Evolutionary conservation across 768 basidiomycete species (phyloP).

Genomic region (Crepidotus variabilis): DNA sequence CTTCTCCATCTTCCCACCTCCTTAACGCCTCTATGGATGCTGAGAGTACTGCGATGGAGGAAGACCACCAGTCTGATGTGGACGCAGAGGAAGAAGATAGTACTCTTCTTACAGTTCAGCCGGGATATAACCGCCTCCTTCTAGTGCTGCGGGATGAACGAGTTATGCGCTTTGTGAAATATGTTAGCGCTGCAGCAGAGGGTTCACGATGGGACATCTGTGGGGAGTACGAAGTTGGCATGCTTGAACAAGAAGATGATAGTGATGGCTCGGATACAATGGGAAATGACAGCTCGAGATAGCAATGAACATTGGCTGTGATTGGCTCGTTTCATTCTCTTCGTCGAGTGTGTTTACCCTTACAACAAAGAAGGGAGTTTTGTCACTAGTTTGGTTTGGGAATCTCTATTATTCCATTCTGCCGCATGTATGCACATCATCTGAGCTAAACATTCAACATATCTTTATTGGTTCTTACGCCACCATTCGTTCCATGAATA

Average conservation of each 20-base stretch:
- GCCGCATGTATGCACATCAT: not conserved
- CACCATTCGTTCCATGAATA: not conserved
- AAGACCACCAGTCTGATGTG: slow-evolving; percentile 54
- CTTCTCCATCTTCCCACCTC: not conserved
- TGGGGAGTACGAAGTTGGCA: slow-evolving; percentile 88
- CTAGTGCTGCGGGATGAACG: slow-evolving; percentile 90
- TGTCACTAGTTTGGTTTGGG: not conserved
- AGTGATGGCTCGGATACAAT: slow-evolving; percentile 12
- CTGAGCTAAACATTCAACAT: not conserved
- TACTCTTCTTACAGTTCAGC: slow-evolving; percentile 82
- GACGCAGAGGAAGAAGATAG: slow-evolving; percentile 64
- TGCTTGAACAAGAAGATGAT: slow-evolving; percentile 60
- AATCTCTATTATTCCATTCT: not conserved
- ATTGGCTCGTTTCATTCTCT: not conserved
- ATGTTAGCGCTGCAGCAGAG: slow-evolving; percentile 83
- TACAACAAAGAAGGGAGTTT: not conserved
- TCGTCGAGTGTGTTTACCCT: not conserved
- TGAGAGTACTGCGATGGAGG: slow-evolving; percentile 16
- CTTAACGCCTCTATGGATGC: not conserved
- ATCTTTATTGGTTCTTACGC: not conserved
- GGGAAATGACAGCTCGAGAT: not conserved
- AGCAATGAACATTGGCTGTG: not conserved
- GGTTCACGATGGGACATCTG: slow-evolving; percentile 94
- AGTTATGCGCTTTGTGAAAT: slow-evolving; percentile 95
- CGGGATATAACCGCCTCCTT: slow-evolving; percentile 85